Evolutionary conservation across 768 basidiomycete genomes (phyloP).

Genomic region (Pholiota molesta): DNA sequence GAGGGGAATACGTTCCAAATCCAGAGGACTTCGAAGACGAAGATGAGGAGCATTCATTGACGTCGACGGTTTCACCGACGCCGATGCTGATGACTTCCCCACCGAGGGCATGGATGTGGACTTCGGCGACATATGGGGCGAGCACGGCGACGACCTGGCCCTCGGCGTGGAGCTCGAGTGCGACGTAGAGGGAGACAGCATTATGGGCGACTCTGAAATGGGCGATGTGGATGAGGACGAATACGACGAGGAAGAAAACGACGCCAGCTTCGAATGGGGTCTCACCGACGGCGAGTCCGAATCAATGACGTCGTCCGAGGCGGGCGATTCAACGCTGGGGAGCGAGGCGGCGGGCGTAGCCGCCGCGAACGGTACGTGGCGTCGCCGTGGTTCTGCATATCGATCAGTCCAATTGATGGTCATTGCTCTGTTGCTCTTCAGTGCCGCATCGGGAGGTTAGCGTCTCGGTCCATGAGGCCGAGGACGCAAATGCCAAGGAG

Average conservation of each 20-base stretch:
- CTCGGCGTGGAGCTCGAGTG: constrained; percentile 7
- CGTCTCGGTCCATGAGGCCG: constrained; percentile 25
- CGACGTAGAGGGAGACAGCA: neutral
- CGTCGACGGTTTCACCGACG: constrained; percentile 42
- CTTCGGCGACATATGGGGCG: constrained; percentile 27
- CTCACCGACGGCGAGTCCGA: constrained; percentile 45
- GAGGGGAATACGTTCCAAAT: constrained; percentile 64
- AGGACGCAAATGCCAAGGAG: constrained; percentile 20
- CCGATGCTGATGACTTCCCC: constrained; percentile 40
- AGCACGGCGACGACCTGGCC: constrained; percentile 14
- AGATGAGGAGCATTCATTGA: constrained; percentile 51
- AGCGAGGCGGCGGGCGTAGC: constrained; percentile 15
- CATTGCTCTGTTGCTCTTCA: constrained; percentile 22
- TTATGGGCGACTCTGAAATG: constrained; percentile 27
- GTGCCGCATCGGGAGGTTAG: constrained; percentile 24
- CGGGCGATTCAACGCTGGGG: constrained; percentile 19
- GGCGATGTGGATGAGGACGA: constrained; percentile 26
- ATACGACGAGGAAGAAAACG: constrained; percentile 23
- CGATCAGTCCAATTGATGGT: constrained; percentile 18
- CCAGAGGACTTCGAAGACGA: constrained; percentile 53
- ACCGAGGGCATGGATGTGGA: constrained; percentile 42
- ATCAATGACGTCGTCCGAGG: constrained; percentile 28
- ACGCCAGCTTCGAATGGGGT: constrained; percentile 36
- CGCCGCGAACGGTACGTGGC: constrained; percentile 22
- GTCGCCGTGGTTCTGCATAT: constrained; percentile 7